Conservation (phyloP, 2,329 filamentous ascomycete species). For the Decorospora gaudefroyi region DNA sequence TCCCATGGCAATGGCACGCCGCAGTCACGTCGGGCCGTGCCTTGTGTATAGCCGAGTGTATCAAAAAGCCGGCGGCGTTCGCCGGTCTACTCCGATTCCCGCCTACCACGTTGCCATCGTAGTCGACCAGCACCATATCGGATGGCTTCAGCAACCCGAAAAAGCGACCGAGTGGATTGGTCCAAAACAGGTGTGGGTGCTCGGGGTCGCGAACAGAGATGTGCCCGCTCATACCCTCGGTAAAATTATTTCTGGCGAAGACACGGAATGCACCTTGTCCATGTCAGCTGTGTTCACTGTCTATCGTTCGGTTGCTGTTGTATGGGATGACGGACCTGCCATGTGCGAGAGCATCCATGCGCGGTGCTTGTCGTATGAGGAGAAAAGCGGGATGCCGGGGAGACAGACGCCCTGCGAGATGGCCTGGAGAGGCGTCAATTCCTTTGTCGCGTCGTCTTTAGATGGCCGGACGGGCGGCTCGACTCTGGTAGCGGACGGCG, state of each 20-base stretch:
- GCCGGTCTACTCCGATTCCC: constrained; percentile 64
- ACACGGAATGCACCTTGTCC: constrained; percentile 62
- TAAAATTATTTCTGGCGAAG: constrained; percentile 67
- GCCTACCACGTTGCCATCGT: constrained; percentile 65
- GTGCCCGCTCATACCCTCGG: constrained; percentile 70
- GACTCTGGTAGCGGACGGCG: constrained; percentile 36
- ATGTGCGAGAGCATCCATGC: constrained; percentile 69
- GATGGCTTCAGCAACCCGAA: constrained; percentile 67
- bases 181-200: constrained; percentile 67
- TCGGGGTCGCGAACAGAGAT: constrained; percentile 71
- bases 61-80: constrained; percentile 71
- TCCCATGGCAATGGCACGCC: constrained; percentile 71
- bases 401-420: constrained; percentile 56
- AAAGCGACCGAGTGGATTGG: constrained; percentile 67
- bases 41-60: constrained; percentile 70
- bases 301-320: neutral
- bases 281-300: neutral
- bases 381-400: constrained; percentile 61
- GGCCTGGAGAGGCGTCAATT: constrained; percentile 45
- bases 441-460: constrained; percentile 30
- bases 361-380: constrained; percentile 60
- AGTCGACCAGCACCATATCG: constrained; percentile 70
- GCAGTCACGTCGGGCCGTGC: constrained; percentile 67
- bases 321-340: constrained; percentile 47
- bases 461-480: constrained; percentile 23